These are phyloP conservation scores for Forsythia suspensa DNA, from an alignment of 257 asterid species.

Conservation along the genomic window DNA sequence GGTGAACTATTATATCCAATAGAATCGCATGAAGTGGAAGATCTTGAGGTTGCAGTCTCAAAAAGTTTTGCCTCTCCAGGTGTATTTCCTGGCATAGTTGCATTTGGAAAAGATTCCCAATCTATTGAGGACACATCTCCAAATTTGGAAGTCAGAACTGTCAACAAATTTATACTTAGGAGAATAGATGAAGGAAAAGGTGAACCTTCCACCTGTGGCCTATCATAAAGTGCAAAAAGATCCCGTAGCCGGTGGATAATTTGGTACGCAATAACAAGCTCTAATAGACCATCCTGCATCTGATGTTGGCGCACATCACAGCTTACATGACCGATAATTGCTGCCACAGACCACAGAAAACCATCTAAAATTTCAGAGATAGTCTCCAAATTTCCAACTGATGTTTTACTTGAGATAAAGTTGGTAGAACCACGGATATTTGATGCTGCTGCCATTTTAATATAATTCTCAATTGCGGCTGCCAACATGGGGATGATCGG, in stretches of 20 bases:
- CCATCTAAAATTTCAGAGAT: constrained; percentile 81
- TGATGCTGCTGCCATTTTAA: constrained; percentile 84
- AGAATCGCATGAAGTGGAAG: constrained; percentile 26
- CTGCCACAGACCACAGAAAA: constrained; percentile 75
- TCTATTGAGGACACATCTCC: constrained; percentile 64
- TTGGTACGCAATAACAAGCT: constrained; percentile 89
- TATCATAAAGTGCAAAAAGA: constrained; percentile 94
- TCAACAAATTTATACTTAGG: constrained; percentile 75
- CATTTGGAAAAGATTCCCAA: constrained; percentile 62
- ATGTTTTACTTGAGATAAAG: constrained; percentile 54
- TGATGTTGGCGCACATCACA: constrained; percentile 62
- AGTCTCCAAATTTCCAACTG: constrained; percentile 58
- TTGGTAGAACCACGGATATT: constrained; percentile 60
- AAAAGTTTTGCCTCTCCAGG: constrained; percentile 25
- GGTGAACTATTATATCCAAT: constrained; percentile 21
- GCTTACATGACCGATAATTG: constrained; percentile 70
- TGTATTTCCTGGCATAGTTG: constrained; percentile 30
- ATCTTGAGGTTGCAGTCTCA: constrained; percentile 38
- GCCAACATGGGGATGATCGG: constrained; percentile 96
- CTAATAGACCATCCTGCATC: constrained; percentile 88
- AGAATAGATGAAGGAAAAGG: constrained; percentile 95
- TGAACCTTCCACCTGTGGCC: constrained; percentile 95
- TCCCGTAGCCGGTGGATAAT: constrained; percentile 90
- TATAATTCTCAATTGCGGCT: constrained; percentile 89
- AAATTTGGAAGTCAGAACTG: constrained; percentile 80